Evolutionary conservation across 257 asterid genomes (phyloP), one percentile per base, ranked within the genome.

Genomic region (Nyctanthes arbortristis): DNA sequence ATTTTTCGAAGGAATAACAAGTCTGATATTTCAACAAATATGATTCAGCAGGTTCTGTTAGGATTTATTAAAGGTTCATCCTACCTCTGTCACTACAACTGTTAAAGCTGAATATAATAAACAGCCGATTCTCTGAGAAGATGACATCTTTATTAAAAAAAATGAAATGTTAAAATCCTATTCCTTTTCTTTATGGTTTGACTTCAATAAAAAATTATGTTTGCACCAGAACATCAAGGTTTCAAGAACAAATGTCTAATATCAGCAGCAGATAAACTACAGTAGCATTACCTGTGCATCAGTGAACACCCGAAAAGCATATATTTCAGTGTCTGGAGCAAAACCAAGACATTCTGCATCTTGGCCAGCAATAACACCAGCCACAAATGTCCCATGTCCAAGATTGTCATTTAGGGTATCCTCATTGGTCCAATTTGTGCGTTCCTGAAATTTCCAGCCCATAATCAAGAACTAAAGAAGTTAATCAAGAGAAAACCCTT

Each of bases 351-450:
- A 93, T 56, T 91, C 96, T 71, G 82, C 79, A 84, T 93, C 96
- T 78, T 91, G 93, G 75, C 99, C 94, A 71, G 99, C 97, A 69
- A 93, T 82, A 69, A 93, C 96, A 65, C 99, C 99, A 69, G 99
- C 99, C 70, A 93, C 99, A 81, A 93, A 93, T 67, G 99, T 93
- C 68, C 99, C 99, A 79, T 93, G 99, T 45, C 99, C 99, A 73
- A 93, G 99, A 89, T 89, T 91, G 85, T 94, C 99, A 70, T 91
- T 94, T 63, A 94, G 79, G 27, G 97, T 91, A 81, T 91, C 89
- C 76, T 94, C 99, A 72, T 89, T 87, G 77, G 99, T 91, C 99
- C 99, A 93, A 78, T 93, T 94, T 33, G 99, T 94, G 67, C 99
- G 96, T 80, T 94, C 97, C 97, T 91, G 84, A 70, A 71, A 56